These are phyloP conservation scores for Andrographis paniculata DNA, from an alignment of 305 asterid genomes.

Conservation along the genomic window DNA sequence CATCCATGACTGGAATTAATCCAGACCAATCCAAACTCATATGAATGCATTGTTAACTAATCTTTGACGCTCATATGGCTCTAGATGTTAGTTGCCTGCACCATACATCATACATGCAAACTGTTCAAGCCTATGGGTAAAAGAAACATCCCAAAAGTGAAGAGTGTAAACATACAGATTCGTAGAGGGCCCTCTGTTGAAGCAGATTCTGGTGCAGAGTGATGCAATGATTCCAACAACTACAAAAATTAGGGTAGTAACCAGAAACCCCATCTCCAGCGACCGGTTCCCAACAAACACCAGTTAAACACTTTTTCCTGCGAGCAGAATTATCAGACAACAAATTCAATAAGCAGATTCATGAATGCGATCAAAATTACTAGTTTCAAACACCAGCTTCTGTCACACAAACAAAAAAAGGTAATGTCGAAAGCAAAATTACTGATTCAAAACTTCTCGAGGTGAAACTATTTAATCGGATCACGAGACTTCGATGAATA, in stretches of 20 bases:
- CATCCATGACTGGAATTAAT: no score
- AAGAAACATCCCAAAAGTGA: not conserved
- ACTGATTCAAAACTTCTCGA: no score
- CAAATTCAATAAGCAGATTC: constrained; percentile 19
- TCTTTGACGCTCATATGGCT: no score
- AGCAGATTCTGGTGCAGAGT: constrained; percentile 67
- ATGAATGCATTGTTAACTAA: no score
- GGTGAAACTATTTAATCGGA: constrained; percentile 3
- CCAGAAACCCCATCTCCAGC: constrained; percentile 69
- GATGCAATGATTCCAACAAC: constrained; percentile 70
- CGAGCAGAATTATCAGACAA: constrained; percentile 7
- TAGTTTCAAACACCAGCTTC: not conserved
- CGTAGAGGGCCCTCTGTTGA: constrained; percentile 79
- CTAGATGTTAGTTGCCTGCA: no score
- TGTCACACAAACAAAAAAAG: no score
- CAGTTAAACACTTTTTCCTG: constrained; percentile 18
- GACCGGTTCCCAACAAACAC: constrained; percentile 11
- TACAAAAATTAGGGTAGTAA: constrained; percentile 65
- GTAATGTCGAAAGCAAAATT: no score
- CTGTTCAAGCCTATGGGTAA: no score
- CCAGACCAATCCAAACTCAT: no score
- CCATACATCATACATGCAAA: no score
- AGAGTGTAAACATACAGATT: constrained; percentile 56
- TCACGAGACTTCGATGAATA: constrained; percentile 6
- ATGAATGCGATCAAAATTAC: constrained; percentile 7